Base-by-base conservation (phyloP, 2,329 filamentous ascomycete species). In the Exophiala phaeomuriformis region DNA sequence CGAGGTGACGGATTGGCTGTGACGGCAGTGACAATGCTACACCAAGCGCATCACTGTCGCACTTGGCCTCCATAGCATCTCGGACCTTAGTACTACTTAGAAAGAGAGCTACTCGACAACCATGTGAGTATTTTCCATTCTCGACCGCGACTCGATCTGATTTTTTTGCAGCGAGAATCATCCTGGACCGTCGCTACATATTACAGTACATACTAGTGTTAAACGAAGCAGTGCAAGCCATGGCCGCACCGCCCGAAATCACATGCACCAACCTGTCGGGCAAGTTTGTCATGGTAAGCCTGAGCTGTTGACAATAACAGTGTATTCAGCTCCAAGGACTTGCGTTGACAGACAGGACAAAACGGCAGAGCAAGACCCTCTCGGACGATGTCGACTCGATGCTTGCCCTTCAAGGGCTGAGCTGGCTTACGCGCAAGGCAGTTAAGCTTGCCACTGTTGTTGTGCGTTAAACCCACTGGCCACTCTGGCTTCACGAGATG, bases 401-500 rank as follows among this genome's bases (percentile, higher is more conserved):
- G 58, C 82, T 95, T 5, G 41, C 51, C 49, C 56, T 75, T 64
- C 86, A 90, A 76, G 84, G 84, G 66, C 74, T 89, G 56, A 74
- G 81, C 69, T 91, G 80, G 79, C 63, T 90, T 47, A 77, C 78
- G 47, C 87, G 88, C 71, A 90, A 85, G 73, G 81, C 79, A 56
- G 81, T 94, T 68, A 70, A 75, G 62, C 68, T 83, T 32, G 86
- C 88, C 32, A 85, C 82, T 43, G 72, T 95, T 8, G 52, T 57
- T 10, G 59, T 60, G 53, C 35, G 56, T 55, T 9, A 19, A 45
- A 27, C 37, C 7, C 49, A 19, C 30, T 36, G 36, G 5, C 27
- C 8, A 50, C 84, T 19, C 19, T 19, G 19, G 81, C 35, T 78
- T 90, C 58, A 68, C 77, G 57, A 68, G 86, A 50, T 80, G 7